Evolutionary conservation across 2,329 filamentous ascomycete genomes (phyloP), one percentile per base, ranked within the genome.

Genomic region (Pestalotiopsis sp.): DNA sequence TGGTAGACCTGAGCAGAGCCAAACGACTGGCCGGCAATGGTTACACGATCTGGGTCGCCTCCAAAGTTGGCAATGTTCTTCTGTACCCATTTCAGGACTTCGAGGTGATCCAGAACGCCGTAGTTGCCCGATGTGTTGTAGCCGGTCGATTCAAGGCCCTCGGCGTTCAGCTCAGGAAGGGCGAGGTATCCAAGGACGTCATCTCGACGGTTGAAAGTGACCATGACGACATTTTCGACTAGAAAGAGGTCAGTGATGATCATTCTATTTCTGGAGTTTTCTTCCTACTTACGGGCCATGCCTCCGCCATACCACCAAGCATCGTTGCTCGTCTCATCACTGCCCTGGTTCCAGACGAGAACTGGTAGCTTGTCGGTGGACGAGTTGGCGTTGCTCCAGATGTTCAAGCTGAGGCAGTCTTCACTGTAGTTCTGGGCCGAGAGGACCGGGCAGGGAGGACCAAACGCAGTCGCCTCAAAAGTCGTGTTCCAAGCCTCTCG

Each of bases 41-140:
- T 71, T 23, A 41, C 70, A 25, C 27, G 57, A 5, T 59, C 57
- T n/a, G 57, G 57, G 25, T 59, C 57, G 12, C 57, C 57, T 27
- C 73, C 73, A 58, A 76, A 76, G 9, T 25, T 56, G 38, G n/a
- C 62, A 39, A 65, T 56, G 23, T 65, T 65, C 4, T 23, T 45
- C n/a, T 65, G 39, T 3, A 68, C 68, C 68, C 68, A 69, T 14
- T 68, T 61, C 4, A 69, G 39, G 11, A 70, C 41, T 7, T 60
- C 66, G 39, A 75, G 74, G 39, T 76, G 74, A 61, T 78, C 76
- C 9, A 75, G 63, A 4, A 77, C 68, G n/a, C 75, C 74, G 20
- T 73, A 76, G 64, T 77, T 78, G 13, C 76, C 76, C 17, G 76
- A 77, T 38, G 69, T 73, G 59, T 77, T 74, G 60, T 73, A 70